Base-by-base conservation (phyloP, 768 basidiomycete species). In the Fistulinella prunicolor region DNA sequence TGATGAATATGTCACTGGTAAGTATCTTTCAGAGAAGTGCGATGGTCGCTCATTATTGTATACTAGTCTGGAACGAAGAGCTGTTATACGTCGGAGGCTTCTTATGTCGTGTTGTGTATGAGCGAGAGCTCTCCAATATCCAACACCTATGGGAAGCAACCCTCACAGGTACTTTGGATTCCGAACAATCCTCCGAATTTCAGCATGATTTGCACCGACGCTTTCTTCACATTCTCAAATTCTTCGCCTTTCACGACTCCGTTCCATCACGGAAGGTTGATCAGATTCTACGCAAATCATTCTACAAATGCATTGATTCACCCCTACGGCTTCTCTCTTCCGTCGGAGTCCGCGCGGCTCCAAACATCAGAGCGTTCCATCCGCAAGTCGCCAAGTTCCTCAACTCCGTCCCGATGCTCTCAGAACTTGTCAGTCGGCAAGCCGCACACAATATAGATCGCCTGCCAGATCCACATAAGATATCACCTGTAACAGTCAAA, bases 61-160 rank as follows among this genome's bases (percentile, higher is more conserved):
- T 32, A 14, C 30, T 42, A 87, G 86, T 83, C 7, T 94, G 91
- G 93, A 98, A 98, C 58, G 82, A 77, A 58, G 94, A 96, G 58
- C 74, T 96, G 3, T 73, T 98, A 6, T 85, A 80, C 57, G 75
- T 92, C 14, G 90, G 90, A 5, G 94, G 93, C 2, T 81, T 87
- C 50, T 74, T 95, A 22, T 75, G 84, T 41, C 83, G 94, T n/a
- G 70, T 81, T 9, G 86, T 88, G 0, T 98, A 94, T 58, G 92
- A 96, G 58, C 68, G 82, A 21, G 92, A 96, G 66, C 69, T 95
- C 51, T 70, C 66, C 6, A 70, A 70, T 23, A 72, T 93, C 10
- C 20, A 39, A 19, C n/a, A 7, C 35, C 6, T 36, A 19, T 36
- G 35, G 35, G 17, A 36, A 19, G 35, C 35, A 4, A 10, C 30